phyloP scores from a whole-genome alignment of 306 rosid genomes.

The Glycine latifolia region DNA sequence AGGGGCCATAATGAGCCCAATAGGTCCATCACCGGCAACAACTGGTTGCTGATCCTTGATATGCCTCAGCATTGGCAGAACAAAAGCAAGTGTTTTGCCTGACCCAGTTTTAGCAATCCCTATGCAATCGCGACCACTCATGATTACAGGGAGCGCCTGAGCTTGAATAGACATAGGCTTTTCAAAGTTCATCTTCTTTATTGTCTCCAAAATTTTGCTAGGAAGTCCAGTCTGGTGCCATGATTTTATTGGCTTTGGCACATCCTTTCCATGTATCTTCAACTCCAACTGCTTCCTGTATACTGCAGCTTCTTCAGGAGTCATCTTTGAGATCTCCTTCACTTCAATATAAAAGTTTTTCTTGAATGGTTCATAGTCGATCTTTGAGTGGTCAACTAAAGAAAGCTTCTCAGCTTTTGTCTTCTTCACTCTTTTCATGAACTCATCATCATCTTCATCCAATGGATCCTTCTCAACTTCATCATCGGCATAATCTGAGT shows the following conservation, averaged over 20 bases:
- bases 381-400: slow-evolving; percentile 93
- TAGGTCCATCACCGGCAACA: slow-evolving; percentile 94
- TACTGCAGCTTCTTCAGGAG: slow-evolving; percentile 68
- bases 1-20: slow-evolving; percentile 97
- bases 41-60: slow-evolving; percentile 96
- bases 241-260: slow-evolving; percentile 87
- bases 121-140: slow-evolving; percentile 97
- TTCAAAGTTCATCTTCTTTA: slow-evolving; percentile 79
- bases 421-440: slow-evolving; percentile 96
- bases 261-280: slow-evolving; percentile 96
- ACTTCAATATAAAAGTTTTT: slow-evolving; percentile 81
- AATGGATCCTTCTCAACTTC: slow-evolving; percentile 66
- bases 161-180: slow-evolving; percentile 96
- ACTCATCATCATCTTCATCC: slow-evolving; percentile 93
- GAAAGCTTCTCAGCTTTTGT: slow-evolving; percentile 96
- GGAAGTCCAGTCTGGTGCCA: slow-evolving; percentile 98
- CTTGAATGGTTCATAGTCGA: slow-evolving; percentile 76
- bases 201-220: slow-evolving; percentile 85
- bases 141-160: slow-evolving; percentile 88
- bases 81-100: slow-evolving; percentile 95
- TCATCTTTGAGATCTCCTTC: slow-evolving; percentile 77
- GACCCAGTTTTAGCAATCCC: slow-evolving; percentile 98
- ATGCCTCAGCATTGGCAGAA: slow-evolving; percentile 97
- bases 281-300: slow-evolving; percentile 85
- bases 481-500: slow-evolving; percentile 77